Evolutionary conservation across 192 early-diverging fungal species (phyloP).

Genomic region (Coemansia interrupta): DNA sequence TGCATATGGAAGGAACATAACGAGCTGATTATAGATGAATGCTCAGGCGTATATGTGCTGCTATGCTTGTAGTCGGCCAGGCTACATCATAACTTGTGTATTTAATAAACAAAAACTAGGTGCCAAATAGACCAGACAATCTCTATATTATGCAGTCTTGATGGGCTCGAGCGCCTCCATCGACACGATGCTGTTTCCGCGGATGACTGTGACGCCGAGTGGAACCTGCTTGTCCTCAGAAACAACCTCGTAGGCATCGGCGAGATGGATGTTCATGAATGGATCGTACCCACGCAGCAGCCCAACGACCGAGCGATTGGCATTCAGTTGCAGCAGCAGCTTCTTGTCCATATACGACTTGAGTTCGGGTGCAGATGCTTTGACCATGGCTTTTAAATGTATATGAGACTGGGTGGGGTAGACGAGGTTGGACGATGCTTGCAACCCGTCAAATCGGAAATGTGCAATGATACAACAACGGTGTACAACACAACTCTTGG

Average conservation of each 20-base stretch:
- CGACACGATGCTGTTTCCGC: constrained; percentile 72
- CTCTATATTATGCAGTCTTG: constrained; percentile 1
- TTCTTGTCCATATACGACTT: constrained; percentile 89
- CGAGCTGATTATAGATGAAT: too few species aligned
- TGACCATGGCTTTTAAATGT: constrained; percentile 44
- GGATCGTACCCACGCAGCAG: constrained; percentile 97
- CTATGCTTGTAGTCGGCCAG: too few species aligned
- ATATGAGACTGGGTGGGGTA: background rate
- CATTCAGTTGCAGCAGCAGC: constrained; percentile 87
- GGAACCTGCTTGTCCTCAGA: constrained; percentile 61
- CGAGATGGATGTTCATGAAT: constrained; percentile 98
- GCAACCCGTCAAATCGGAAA: too few species aligned
- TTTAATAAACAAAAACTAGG: too few species aligned
- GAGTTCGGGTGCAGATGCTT: constrained; percentile 63
- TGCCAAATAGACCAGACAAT: too few species aligned
- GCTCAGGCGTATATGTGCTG: too few species aligned
- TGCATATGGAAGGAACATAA: constrained; percentile 41
- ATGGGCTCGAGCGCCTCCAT: constrained; percentile 70
- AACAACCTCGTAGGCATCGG: constrained; percentile 83
- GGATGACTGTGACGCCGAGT: constrained; percentile 86
- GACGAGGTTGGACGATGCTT: background rate
- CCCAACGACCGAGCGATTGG: constrained; percentile 85
- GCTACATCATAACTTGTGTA: too few species aligned
- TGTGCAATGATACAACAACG: too few species aligned
- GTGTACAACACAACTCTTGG: background rate